These are phyloP conservation scores for Acanthamoeba triangularis DNA, from an alignment of 208 protist species.

Conservation along the genomic window DNA sequence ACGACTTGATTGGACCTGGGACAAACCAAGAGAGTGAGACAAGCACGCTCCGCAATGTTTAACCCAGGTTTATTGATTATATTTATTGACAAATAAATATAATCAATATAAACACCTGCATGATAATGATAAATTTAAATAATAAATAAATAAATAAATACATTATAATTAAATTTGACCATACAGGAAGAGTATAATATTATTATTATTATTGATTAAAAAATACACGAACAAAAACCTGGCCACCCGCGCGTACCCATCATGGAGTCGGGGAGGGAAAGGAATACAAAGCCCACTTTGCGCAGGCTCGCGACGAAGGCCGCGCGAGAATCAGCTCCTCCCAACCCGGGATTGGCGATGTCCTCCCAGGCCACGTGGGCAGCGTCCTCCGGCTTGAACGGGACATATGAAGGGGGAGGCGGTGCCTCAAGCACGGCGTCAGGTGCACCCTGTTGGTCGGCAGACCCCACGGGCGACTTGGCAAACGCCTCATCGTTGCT, in stretches of 20 bases:
- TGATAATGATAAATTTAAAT: background rate
- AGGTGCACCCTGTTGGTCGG: background rate
- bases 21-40: too few relatives aligned
- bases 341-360: background rate
- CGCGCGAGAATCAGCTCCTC: background rate
- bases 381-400: background rate
- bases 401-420: background rate
- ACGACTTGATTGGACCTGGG: background rate
- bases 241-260: background rate
- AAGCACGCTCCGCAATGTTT: background rate
- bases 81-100: too few relatives aligned
- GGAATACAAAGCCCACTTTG: constrained; percentile 8
- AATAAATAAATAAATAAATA: background rate
- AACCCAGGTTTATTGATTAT: background rate
- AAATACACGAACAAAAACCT: background rate
- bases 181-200: background rate
- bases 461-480: background rate
- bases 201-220: background rate
- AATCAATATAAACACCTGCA: too few relatives aligned
- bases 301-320: background rate
- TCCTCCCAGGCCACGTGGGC: constrained; percentile 5
- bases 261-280: constrained; percentile 26
- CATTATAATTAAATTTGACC: too few relatives aligned
- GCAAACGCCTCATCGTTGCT: background rate
- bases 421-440: background rate